These are phyloP conservation scores for Eutrema yunnanense DNA, from an alignment of 345 rosid species.

Conservation along the genomic window DNA sequence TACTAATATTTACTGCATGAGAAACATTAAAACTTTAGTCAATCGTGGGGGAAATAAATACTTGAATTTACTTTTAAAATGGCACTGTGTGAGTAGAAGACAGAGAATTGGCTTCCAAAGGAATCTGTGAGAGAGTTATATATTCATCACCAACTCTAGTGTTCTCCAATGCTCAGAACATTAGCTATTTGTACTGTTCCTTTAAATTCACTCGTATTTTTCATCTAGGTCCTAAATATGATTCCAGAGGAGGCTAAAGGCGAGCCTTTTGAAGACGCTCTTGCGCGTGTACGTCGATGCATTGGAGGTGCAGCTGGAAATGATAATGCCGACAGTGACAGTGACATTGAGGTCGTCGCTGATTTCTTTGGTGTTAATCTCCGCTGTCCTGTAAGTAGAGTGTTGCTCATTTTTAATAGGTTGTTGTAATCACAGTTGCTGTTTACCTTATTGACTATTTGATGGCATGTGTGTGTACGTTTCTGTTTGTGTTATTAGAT, in stretches of 20 bases:
- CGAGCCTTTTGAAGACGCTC: conserved; percentile 76
- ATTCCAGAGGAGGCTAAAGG: conserved; percentile 84
- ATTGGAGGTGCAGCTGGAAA: conserved; percentile 74
- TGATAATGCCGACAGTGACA: conserved; percentile 84
- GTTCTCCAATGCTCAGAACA: not conserved
- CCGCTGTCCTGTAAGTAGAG: conserved; percentile 86
- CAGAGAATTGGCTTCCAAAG: not conserved
- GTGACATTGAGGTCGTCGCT: conserved; percentile 97
- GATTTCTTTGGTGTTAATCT: conserved; percentile 76
- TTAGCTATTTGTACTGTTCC: not conserved
- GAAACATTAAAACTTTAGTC: not conserved
- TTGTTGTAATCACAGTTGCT: not conserved
- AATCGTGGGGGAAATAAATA: not conserved
- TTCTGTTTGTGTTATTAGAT: conserved; percentile 41
- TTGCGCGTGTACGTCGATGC: conserved; percentile 72
- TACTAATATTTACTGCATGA: conserved; percentile 16
- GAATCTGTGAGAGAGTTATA: not conserved
- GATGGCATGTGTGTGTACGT: not conserved
- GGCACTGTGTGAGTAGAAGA: not conserved
- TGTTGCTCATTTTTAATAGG: not conserved
- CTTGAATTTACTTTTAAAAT: not conserved
- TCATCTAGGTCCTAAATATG: conserved; percentile 56
- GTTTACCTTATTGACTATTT: not conserved
- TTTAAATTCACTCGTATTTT: not conserved
- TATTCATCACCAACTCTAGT: not conserved